A percentile compares a stretch with the other conserved stretches of the same genome.
Evolutionary conservation across 495 filamentous ascomycete species (phyloP).

Genomic region (Podospora anserina): DNA sequence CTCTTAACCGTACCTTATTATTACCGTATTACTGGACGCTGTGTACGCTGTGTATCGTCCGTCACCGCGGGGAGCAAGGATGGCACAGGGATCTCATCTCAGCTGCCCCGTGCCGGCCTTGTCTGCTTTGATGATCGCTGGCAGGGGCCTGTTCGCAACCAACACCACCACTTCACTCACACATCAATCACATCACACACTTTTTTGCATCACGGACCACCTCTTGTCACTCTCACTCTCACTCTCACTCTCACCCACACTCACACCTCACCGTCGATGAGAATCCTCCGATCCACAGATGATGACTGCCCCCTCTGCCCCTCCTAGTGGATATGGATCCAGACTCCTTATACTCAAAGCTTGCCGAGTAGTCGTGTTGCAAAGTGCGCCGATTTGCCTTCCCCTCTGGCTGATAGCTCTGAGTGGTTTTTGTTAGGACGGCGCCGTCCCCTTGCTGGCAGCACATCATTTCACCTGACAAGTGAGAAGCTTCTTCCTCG

Average conservation of each 20-base stretch:
- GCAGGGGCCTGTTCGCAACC: constrained; percentile 2
- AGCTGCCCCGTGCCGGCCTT: constrained; percentile 8
- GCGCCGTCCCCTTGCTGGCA: neutral
- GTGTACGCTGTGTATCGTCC: neutral
- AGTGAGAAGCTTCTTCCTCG: neutral
- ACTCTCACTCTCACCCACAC: too few species aligned
- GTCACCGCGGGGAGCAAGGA: constrained; percentile 3
- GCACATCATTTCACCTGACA: neutral
- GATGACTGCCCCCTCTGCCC: neutral
- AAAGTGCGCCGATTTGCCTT: neutral
- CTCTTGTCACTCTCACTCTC: neutral
- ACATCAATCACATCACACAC: constrained; percentile 3
- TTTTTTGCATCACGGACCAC: constrained; percentile 1
- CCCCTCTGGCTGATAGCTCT: neutral
- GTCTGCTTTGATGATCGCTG: constrained; percentile 11
- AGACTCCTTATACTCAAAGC: neutral
- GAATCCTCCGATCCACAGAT: constrained; percentile 3
- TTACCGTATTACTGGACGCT: neutral
- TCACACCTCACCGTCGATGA: neutral
- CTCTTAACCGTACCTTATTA: neutral
- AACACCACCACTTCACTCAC: neutral
- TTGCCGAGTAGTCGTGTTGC: neutral
- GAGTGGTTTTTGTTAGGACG: neutral
- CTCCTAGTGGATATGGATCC: neutral
- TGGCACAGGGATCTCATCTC: constrained; percentile 10